phyloP scores from a whole-genome alignment of 2,329 filamentous ascomycete species.

The Paraphoma sp. region DNA sequence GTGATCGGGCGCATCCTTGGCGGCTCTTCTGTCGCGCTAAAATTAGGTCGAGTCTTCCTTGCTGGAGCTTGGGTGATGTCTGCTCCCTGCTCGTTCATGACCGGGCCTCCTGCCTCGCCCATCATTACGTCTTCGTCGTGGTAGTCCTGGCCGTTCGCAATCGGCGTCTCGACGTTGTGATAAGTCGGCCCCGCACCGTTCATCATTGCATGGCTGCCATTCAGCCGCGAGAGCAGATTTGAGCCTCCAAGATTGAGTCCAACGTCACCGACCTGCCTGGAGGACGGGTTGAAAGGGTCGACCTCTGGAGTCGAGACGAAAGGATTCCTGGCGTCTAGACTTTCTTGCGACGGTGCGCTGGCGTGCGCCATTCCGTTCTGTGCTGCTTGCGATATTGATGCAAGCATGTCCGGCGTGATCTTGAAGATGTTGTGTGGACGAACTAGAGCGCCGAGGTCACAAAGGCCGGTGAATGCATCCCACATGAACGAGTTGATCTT shows the following conservation, averaged over 20 bases:
- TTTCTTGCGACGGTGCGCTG: conserved; percentile 22
- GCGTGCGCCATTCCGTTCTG: conserved; percentile 26
- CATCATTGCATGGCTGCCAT: conserved; percentile 47
- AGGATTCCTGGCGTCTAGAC: conserved; percentile 31
- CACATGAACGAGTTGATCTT: conserved; percentile 96
- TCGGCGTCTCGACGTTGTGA: conserved; percentile 56
- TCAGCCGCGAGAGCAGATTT: conserved; percentile 51
- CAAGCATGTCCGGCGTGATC: conserved; percentile 68
- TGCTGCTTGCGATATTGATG: conserved; percentile 50
- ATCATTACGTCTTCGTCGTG: conserved; percentile 55
- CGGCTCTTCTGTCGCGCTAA: conserved; percentile 43
- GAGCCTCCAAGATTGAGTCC: conserved; percentile 46
- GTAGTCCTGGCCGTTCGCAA: conserved; percentile 47
- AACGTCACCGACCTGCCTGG: conserved; percentile 38
- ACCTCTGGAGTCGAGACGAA: conserved; percentile 47
- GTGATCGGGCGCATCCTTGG: conserved; percentile 49
- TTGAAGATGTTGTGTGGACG: conserved; percentile 88
- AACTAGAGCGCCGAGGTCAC: conserved; percentile 80
- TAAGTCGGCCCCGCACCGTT: conserved; percentile 24
- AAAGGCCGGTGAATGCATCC: conserved; percentile 91
- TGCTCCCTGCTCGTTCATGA: conserved; percentile 34
- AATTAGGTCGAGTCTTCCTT: conserved; percentile 46
- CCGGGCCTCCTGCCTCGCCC: conserved; percentile 44
- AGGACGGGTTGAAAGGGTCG: conserved; percentile 54
- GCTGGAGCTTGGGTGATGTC: conserved; percentile 59